Conservation (phyloP, 2,329 filamentous ascomycete genomes). For the Aspergillus oerlinghausenensis region DNA sequence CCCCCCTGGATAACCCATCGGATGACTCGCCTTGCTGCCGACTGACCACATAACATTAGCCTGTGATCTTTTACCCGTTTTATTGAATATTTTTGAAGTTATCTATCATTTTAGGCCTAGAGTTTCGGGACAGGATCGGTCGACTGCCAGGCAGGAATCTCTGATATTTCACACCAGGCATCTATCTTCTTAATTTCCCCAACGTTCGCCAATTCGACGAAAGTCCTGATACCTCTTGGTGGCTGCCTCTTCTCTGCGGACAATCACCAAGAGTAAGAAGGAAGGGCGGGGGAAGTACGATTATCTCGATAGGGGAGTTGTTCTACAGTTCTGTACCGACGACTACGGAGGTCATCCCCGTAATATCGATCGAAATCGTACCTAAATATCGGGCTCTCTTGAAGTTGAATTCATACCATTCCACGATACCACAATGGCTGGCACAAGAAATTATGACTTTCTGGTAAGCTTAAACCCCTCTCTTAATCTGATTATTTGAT, state of each 20-base stretch:
- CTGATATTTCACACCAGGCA: background rate
- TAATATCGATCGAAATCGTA: background rate
- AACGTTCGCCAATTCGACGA: background rate
- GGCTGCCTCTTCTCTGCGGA: slow-evolving; percentile 10
- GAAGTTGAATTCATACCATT: slow-evolving; percentile 4
- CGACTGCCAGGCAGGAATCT: background rate
- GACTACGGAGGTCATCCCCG: background rate
- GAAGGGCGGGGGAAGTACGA: background rate
- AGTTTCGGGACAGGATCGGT: background rate
- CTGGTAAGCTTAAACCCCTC: slow-evolving; percentile 59
- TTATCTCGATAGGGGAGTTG: background rate
- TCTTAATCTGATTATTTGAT: slow-evolving; percentile 4
- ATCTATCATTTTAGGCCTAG: background rate
- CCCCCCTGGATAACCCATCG: slow-evolving; percentile 10
- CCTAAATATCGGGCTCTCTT: background rate
- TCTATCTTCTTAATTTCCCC: background rate
- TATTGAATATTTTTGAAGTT: background rate
- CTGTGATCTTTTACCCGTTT: background rate
- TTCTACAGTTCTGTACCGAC: background rate
- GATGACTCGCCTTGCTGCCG: background rate
- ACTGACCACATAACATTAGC: background rate
- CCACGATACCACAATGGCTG: slow-evolving; percentile 63
- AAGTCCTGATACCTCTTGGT: slow-evolving; percentile 11
- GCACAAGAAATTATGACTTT: slow-evolving; percentile 98
- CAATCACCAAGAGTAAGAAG: background rate